phyloP scores from a whole-genome alignment of 768 basidiomycete genomes.

The Auriscalpium orientale region DNA sequence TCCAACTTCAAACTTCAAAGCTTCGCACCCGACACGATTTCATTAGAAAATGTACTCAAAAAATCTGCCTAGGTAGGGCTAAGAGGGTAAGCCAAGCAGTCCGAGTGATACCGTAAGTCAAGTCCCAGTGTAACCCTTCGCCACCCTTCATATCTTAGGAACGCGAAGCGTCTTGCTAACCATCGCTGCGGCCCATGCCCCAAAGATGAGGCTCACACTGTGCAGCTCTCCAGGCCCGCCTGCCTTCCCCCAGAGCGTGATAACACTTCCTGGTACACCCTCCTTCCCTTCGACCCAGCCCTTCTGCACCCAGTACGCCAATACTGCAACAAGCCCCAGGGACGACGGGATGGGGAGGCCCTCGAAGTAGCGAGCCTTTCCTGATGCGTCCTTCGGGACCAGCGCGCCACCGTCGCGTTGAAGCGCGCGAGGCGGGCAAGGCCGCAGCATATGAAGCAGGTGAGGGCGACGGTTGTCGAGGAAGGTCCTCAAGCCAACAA shows the following conservation, averaged over 20 bases:
- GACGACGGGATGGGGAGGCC: conserved; percentile 95
- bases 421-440: conserved; percentile 95
- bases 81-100: too few species aligned
- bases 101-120: background rate
- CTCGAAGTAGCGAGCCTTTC: conserved; percentile 94
- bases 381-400: conserved; percentile 77
- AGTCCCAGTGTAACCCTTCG: background rate
- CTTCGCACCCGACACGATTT: too few species aligned
- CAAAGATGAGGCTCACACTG: conserved; percentile 69
- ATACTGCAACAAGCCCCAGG: conserved; percentile 65
- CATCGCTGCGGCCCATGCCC: conserved; percentile 89
- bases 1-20: too few species aligned
- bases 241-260: conserved; percentile 61
- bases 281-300: conserved; percentile 79
- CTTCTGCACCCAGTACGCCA: conserved; percentile 76
- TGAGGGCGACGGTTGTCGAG: conserved; percentile 84
- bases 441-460: conserved; percentile 92
- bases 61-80: too few species aligned
- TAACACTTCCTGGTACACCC: conserved; percentile 69
- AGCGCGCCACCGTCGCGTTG: conserved; percentile 93
- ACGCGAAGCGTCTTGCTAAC: conserved; percentile 94
- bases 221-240: conserved; percentile 85
- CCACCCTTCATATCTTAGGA: conserved; percentile 52
- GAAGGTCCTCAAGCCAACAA: conserved; percentile 83
- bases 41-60: too few species aligned